Evolutionary conservation across 805 yeast species (phyloP), one percentile per base, ranked within the genome.

Genomic region (Tetrapisispora namnaoensis): DNA sequence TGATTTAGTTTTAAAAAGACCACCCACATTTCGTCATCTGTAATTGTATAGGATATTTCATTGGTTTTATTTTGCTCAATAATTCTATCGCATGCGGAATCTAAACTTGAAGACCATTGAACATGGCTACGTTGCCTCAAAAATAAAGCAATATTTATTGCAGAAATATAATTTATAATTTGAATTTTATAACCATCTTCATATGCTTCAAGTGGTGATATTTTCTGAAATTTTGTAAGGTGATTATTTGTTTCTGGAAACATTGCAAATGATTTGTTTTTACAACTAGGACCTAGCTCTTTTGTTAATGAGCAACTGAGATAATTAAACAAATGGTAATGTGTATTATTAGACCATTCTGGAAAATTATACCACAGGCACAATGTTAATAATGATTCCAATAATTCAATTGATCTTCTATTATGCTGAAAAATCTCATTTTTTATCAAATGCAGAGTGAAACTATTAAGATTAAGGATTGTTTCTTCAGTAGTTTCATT

Each of bases 341-440:
- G 77, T 49, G 95, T 78, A 56, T 84, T 85, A 53, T 81, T 85
- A 54, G 86, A 85, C 55, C 86, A 70, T 63, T 87, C 96, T 0
- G 95, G 86, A 4, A 86, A 77, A 54, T 84, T 86, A 61, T 87
- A 88, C 95, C 95, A 89, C 28, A 82, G 64, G 24, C 84, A 75
- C 46, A 84, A 69, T 6, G 86, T 58, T 18, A 84, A 60, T 45
- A 85, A 67, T 18, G 82, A 69, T 61, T 82, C 81, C 37, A 88
- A 68, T 36, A 86, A 65, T 61, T 86, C 90, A 17, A 80, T 65
- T 7, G 81, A 74, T 66, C 86, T 89, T 48, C 78, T 73, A 18
- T 96, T 95, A 24, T 76, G 70, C 9, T 83, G 73, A 65, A 88
- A 65, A 11, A 83, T 74, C 57, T 87, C 90, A 45, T 75, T 67